Conservation (phyloP, 164 flowering plant species). For the Annona cherimola region DNA sequence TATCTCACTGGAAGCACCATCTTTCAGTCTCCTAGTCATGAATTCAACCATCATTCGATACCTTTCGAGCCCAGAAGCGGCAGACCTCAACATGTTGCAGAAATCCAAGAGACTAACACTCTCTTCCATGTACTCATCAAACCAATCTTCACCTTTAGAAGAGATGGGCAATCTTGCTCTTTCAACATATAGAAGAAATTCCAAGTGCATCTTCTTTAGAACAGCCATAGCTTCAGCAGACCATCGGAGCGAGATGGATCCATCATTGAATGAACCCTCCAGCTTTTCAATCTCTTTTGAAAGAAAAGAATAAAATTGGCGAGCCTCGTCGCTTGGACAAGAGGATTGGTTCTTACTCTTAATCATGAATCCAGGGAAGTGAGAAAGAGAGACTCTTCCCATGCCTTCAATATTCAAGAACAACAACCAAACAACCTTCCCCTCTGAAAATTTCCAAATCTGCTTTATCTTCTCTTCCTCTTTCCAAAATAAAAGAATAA, state of each 20-base stretch:
- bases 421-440: background rate
- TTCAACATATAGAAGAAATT: conserved; percentile 10
- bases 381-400: conserved; percentile 7
- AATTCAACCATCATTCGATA: conserved; percentile 15
- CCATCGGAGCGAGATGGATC: conserved; percentile 17
- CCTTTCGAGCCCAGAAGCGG: conserved; percentile 13
- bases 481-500: background rate
- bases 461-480: background rate
- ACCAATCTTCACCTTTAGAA: conserved; percentile 11
- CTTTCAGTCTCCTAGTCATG: background rate
- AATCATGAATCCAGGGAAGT: conserved; percentile 1
- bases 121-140: conserved; percentile 22
- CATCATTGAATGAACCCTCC: conserved; percentile 9
- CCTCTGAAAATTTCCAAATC: background rate
- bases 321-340: conserved; percentile 4
- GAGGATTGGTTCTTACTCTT: background rate
- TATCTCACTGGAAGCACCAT: background rate
- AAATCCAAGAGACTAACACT: conserved; percentile 17
- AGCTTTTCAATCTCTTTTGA: conserved; percentile 16
- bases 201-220: conserved; percentile 14
- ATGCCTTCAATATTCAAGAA: background rate
- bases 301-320: conserved; percentile 13
- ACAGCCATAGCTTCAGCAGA: conserved; percentile 18
- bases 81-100: conserved; percentile 20
- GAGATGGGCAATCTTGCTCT: conserved; percentile 1